These are phyloP conservation scores for Talaromyces sp. DNA, from an alignment of 2,329 filamentous ascomycete genomes.

Conservation along the genomic window DNA sequence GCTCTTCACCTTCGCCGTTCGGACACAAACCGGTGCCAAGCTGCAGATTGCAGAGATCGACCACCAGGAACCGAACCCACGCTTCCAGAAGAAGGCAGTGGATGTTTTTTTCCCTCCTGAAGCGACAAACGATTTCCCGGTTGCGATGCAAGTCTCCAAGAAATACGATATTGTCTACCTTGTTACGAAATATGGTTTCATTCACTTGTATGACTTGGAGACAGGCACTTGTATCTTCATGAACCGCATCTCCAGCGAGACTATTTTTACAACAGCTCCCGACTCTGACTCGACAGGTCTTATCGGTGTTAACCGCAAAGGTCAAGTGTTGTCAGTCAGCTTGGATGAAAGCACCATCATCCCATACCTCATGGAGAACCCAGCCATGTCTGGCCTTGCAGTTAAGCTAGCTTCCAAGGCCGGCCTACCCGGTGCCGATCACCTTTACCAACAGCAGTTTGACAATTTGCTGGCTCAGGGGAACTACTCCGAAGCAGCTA, in stretches of 20 bases:
- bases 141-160: slow-evolving; percentile 93
- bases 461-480: slow-evolving; percentile 78
- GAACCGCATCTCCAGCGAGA: slow-evolving; percentile 99
- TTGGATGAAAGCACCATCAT: slow-evolving; percentile 90
- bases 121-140: slow-evolving; percentile 94
- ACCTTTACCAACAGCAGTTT: slow-evolving; percentile 88
- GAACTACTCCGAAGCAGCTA: slow-evolving; percentile 84
- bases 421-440: slow-evolving; percentile 88
- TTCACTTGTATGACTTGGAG: slow-evolving; percentile 97
- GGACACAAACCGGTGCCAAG: slow-evolving; percentile 85
- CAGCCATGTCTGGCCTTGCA: slow-evolving; percentile 86
- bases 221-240: slow-evolving; percentile 95
- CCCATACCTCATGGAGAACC: slow-evolving; percentile 92
- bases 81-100: slow-evolving; percentile 91
- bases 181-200: slow-evolving; percentile 98
- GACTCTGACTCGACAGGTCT: slow-evolving; percentile 84
- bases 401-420: slow-evolving; percentile 95
- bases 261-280: slow-evolving; percentile 89
- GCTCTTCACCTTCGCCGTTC: slow-evolving; percentile 93
- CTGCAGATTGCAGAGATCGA: slow-evolving; percentile 98
- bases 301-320: slow-evolving; percentile 94
- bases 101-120: slow-evolving; percentile 97
- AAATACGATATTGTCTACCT: slow-evolving; percentile 97
- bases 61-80: slow-evolving; percentile 81
- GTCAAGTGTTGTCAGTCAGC: slow-evolving; percentile 89